Base-by-base conservation (phyloP, 306 rosid genomes). In the Vachellia collinsii region DNA sequence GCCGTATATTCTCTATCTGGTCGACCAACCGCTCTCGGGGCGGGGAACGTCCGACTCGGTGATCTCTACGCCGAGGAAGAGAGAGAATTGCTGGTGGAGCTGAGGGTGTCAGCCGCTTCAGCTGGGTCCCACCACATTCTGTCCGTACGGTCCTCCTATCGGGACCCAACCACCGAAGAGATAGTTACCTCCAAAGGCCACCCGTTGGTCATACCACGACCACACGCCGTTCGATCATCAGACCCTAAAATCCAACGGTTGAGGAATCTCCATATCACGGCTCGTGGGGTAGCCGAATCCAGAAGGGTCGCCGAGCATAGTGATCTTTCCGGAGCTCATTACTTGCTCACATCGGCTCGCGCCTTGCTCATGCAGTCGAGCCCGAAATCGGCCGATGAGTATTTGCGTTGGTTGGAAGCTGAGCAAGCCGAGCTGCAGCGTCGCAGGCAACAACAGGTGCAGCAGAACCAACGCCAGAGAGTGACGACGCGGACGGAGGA, bases 221-320 rank as follows among this genome's bases (percentile, higher is more conserved):
- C 97, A 13, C 91, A 87, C n/a, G 47, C 92, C 86, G 92, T 86
- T 25, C 88, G 97, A 92, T 92, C 97, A 0, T 76, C 92, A 0
- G 51, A 74, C 0, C 63, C 88, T 0, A 88, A 58, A 77, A 85
- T 93, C 75, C 87, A 90, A 77, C 85, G 97, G 77, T 22, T 96
- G 16, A 79, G 91, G 11, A 90, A 84, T 22, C 89, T 96, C 82
- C 99, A 96, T 87, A 85, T 96, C 58, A 87, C 91, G 0, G 85
- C 89, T 1, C 83, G 98, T 47, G 98, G 97, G 0, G 91, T 96
- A 7, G 98, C 98, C 6, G 99, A 93, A 80, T 90, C 98, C 0
- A 89, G 85, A 54, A 90, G 94, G 23, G 81, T 91, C 0, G 71
- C 78, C 6, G 96, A 91, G 54, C 89, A 85, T 7, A 80, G 74